Evolutionary conservation across 2,329 filamentous ascomycete genomes (phyloP), one percentile per base, ranked within the genome.

Genomic region (Claviceps paspali): DNA sequence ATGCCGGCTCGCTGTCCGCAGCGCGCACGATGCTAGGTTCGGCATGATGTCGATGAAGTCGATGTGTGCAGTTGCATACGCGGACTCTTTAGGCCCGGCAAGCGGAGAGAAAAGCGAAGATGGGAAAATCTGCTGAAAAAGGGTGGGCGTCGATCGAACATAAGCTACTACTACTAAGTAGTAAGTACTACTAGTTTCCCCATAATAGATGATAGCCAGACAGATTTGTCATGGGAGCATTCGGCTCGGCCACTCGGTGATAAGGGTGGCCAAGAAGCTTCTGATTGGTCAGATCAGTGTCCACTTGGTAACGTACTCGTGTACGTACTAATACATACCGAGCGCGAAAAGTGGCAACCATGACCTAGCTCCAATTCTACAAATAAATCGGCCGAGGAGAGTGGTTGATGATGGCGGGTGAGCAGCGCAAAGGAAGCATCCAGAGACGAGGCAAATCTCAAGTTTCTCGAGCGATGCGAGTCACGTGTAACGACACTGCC

Each of bases 1-100:
- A 38, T 73, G 64, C 52, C 70, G 68, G 45, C 82, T 76, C 49
- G 79, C 81, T 68, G 86, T 82, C 65, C 82, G 79, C 61, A 84
- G 65, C 50, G 77, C 73, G 52, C 70, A 69, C 42, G 81, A 76
- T 60, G 79, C 70, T 55, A 77, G 60, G 54, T 65, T 74, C 49
- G 74, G 68, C 79, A 82, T 82, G 49, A 36, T 45, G 45, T 41
- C 37, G 43, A 36, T 45, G 41, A 37, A 35, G 45, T 39, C 39
- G 42, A 41, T 40, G 46, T 42, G 56, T 45, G 37, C 36, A 39
- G 24, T 22, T 34, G 32, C 39, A 41, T 46, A 38, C 29, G 38
- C 29, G 35, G 39, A 42, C 43, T 32, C 34, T 44, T 40, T 43
- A 39, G 36, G 39, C 37, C 41, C 41, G 23, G 38, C 21, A 39